A percentile compares a stretch with the other conserved stretches of the same genome.
phyloP scores from a whole-genome alignment of 345 rosid genomes.

The Mercurialis annua region DNA sequence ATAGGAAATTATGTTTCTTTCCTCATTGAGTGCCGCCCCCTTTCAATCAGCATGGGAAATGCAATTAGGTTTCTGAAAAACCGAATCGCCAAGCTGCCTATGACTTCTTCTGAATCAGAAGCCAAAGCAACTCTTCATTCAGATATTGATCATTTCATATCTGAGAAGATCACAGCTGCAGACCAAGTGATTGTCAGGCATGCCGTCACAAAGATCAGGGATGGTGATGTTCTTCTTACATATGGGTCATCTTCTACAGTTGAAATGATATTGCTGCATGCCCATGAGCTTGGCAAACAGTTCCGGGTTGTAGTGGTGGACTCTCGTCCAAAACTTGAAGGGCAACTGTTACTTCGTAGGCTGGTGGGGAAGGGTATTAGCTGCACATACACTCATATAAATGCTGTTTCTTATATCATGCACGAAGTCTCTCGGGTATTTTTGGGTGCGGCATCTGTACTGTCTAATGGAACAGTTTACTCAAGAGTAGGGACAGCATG shows the following conservation, averaged over 20 bases:
- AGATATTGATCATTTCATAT: constrained; percentile 80
- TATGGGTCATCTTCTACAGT: constrained; percentile 85
- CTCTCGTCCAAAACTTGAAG: constrained; percentile 93
- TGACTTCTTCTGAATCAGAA: constrained; percentile 64
- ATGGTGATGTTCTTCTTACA: constrained; percentile 93
- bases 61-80: constrained; percentile 76
- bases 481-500: constrained; percentile 95
- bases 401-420: constrained; percentile 89
- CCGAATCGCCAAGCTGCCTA: constrained; percentile 68
- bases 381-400: constrained; percentile 86
- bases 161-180: constrained; percentile 74
- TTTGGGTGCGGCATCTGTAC: constrained; percentile 88
- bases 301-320: constrained; percentile 89
- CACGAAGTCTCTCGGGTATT: constrained; percentile 92
- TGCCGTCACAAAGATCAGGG: constrained; percentile 84
- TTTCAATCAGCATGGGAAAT: constrained; percentile 94
- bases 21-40: constrained; percentile 83
- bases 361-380: constrained; percentile 74
- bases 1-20: constrained; percentile 85
- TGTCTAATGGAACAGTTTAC: constrained; percentile 94
- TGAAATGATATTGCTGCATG: constrained; percentile 82
- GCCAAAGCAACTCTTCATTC: constrained; percentile 64
- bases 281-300: constrained; percentile 78
- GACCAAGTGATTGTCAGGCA: constrained; percentile 74
- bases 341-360: constrained; percentile 77